Base-by-base conservation (phyloP, 768 basidiomycete genomes). In the Auricularia sp. region DNA sequence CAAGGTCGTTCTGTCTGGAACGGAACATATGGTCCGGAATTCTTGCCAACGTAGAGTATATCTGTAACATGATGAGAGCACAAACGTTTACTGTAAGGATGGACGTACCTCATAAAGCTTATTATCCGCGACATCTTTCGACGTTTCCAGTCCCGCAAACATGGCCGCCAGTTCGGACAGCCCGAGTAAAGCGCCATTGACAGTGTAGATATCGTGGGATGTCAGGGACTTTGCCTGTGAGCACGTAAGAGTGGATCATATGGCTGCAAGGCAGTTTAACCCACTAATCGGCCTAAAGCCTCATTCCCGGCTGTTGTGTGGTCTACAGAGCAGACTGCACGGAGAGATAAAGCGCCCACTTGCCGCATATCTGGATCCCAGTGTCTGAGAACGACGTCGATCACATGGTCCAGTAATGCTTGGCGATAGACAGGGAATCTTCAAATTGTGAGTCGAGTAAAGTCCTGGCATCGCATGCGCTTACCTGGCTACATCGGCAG, bases 291-390 rank as follows among this genome's bases (percentile, higher is more conserved):
- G 18, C 69, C 68, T 24, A 77, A 78, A 47, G 79, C 81, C 67
- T 72, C 70, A 24, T 83, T 82, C 0, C 84, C 87, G 11, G 91
- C 76, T 18, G 62, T 73, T 14, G 73, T 66, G 13, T 89, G 77
- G 71, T 92, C 85, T 37, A 83, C 72, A 61, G 83, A 76, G 69
- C 88, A 89, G 62, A 97, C 82, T 14, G 77, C 76, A 54, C 85
- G 80, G 64, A 97, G 76, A 11, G 94, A 89, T 69, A 87, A 81
- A 7, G 94, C 85, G 29, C 87, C 91, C 11, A 93, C 77, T 64
- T 83, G 80, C 64, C 95, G 82, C 84, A 98, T 89, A 33, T 81
- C 74, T 3, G 82, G 73, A 71, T 98, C 95, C 95, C 95, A 98
- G 74, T 98, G 96, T 63, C 90, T 81, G 63, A 96, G 71, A 0